Evolutionary conservation across 1,284 basidiomycete species (phyloP), one percentile per base, ranked within the genome.

Genomic region (Sanghuangporus sanghuang): DNA sequence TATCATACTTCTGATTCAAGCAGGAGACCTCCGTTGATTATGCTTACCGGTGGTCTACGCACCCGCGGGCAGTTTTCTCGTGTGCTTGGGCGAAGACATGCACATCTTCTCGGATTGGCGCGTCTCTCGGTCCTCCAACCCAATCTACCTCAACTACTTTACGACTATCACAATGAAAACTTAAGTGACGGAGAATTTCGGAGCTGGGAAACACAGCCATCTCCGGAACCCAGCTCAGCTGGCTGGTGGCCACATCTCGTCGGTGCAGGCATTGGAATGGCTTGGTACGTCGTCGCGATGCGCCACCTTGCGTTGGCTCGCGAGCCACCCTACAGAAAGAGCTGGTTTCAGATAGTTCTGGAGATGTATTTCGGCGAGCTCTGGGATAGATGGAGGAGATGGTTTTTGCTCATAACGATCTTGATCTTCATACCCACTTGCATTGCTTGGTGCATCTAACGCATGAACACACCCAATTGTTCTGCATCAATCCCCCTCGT

Each of bases 1-100:
- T 68, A 6, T 6, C 35, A 68, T 38, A 60, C 64, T 57, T 36
- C 46, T 16, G 21, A 35, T 7, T 21, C 21, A 16, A 12, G 57
- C 50, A 58, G 60, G 38, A 61, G 62, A 61, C 65, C 65, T 48
- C 68, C 74, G 2, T 76, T 91, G 16, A 79, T 95, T 67, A 76
- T 93, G 48, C 81, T 96, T 32, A 96, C 93, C 0, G 93, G 93
- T 18, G 93, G 92, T 14, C 79, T 96, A 49, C 79, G 81, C 18
- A 85, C 88, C 0, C 82, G 85, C 9, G 75, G 77, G 0, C 81
- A 85, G 39, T 79, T 95, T 62, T 74, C 80, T 11, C 73, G 76
- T 7, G 90, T 83, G 4, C 76, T 90, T 18, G 68, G 69, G 0
- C 74, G 78, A 16, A 75, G 73, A 11, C 83, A 91, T 67, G 82